Percentiles rank a stretch among this genome's conserved stretches.
Evolutionary conservation across 768 basidiomycete species (phyloP).

Genomic region (Austroboletus eburneus): DNA sequence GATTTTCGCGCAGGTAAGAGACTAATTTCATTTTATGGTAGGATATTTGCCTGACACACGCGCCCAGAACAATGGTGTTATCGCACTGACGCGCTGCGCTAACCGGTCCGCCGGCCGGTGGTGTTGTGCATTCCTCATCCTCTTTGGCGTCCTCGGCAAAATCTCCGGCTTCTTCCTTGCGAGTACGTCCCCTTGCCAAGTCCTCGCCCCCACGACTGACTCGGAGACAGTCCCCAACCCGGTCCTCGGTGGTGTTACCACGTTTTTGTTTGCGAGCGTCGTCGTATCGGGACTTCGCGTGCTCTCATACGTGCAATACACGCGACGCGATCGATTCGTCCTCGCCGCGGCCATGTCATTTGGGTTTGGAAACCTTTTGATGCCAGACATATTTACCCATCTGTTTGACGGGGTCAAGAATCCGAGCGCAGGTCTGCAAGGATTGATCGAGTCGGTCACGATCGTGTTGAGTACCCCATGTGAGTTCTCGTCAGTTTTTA

Average conservation of each 20-base stretch:
- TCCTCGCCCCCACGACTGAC: neutral
- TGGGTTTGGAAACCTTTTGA: slow-evolving; percentile 68
- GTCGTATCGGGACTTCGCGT: slow-evolving; percentile 68
- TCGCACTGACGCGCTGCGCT: slow-evolving; percentile 81
- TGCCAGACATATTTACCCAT: slow-evolving; percentile 59
- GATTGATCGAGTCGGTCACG: slow-evolving; percentile 72
- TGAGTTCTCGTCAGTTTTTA: slow-evolving; percentile 40
- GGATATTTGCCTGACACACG: neutral
- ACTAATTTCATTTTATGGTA: neutral
- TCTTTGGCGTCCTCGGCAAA: slow-evolving; percentile 79
- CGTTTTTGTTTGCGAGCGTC: slow-evolving; percentile 80
- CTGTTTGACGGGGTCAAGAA: slow-evolving; percentile 61
- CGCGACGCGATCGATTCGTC: slow-evolving; percentile 63
- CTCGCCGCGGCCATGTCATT: slow-evolving; percentile 66
- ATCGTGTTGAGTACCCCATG: slow-evolving; percentile 81
- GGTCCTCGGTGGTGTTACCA: slow-evolving; percentile 82
- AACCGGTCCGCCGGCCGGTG: slow-evolving; percentile 74
- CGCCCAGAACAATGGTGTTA: slow-evolving; percentile 73
- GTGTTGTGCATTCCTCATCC: slow-evolving; percentile 75
- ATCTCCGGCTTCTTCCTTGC: slow-evolving; percentile 80
- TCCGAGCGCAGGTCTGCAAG: slow-evolving; percentile 53
- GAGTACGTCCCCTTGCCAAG: slow-evolving; percentile 41
- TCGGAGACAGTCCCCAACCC: slow-evolving; percentile 59
- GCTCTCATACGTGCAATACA: slow-evolving; percentile 54
- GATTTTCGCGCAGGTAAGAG: slow-evolving; percentile 60